phyloP scores from a whole-genome alignment of 306 rosid species.

The Ceratonia siliqua region DNA sequence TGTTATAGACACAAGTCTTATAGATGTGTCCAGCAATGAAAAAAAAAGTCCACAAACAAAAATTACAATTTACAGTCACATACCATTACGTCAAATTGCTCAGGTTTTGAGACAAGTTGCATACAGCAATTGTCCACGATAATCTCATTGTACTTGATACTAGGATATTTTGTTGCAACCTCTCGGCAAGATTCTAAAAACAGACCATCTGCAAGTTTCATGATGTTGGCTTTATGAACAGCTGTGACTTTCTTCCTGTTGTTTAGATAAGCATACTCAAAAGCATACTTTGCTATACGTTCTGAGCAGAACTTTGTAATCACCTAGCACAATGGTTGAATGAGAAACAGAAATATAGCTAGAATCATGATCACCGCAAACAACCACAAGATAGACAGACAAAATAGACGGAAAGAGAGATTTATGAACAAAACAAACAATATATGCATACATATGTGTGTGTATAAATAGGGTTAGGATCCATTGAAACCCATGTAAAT shows the following conservation, averaged over 20 bases:
- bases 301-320: conserved; percentile 43
- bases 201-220: conserved; percentile 44
- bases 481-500: no score
- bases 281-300: conserved; percentile 38
- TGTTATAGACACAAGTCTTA: neutral
- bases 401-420: neutral
- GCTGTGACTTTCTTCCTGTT: conserved; percentile 42
- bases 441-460: neutral
- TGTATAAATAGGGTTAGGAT: no score
- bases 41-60: neutral
- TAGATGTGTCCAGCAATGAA: neutral
- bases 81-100: conserved; percentile 43
- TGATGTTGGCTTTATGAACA: conserved; percentile 40
- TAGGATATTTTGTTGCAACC: conserved; percentile 58
- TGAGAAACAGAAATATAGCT: conserved; percentile 28
- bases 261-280: conserved; percentile 39
- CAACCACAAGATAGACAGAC: neutral
- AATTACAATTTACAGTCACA: neutral
- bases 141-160: conserved; percentile 64
- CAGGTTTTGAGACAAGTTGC: conserved; percentile 45
- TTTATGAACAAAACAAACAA: neutral
- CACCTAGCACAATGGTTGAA: conserved; percentile 24
- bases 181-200: conserved; percentile 44
- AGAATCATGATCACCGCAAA: neutral
- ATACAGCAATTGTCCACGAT: conserved; percentile 44